Percentiles rank a stretch among this genome's conserved stretches.
These are phyloP conservation scores for Fusarium concolor DNA, from an alignment of 2,329 filamentous ascomycete species.

Conservation along the genomic window DNA sequence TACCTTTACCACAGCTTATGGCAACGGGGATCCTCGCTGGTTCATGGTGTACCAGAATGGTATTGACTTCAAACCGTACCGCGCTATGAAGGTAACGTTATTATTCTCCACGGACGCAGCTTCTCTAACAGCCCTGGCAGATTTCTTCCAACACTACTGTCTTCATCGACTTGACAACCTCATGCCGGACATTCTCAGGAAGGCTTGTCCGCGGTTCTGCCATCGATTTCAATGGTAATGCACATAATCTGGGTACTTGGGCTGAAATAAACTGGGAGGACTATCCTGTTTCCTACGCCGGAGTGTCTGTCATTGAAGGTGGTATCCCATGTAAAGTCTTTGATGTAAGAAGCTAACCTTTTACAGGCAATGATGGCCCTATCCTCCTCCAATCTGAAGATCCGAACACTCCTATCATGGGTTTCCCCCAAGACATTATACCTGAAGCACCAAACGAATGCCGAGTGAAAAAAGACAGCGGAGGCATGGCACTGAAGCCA, in stretches of 20 bases:
- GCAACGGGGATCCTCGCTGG: slow-evolving; percentile 18
- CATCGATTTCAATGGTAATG: slow-evolving; percentile 23
- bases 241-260: slow-evolving; percentile 40
- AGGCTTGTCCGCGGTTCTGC: slow-evolving; percentile 34
- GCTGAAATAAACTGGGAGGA: slow-evolving; percentile 30
- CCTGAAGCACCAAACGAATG: slow-evolving; percentile 22
- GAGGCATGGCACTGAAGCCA: slow-evolving; percentile 25
- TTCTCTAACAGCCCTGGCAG: slow-evolving; percentile 1
- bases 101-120: neutral
- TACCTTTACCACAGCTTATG: slow-evolving; percentile 10
- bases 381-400: slow-evolving; percentile 31
- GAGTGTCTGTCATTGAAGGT: slow-evolving; percentile 40
- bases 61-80: slow-evolving; percentile 38
- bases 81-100: slow-evolving; percentile 27
- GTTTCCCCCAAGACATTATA: slow-evolving; percentile 25
- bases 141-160: slow-evolving; percentile 31
- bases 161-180: slow-evolving; percentile 27
- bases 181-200: slow-evolving; percentile 28
- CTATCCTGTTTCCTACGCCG: slow-evolving; percentile 31
- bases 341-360: neutral
- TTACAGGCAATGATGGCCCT: slow-evolving; percentile 33
- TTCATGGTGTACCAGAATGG: slow-evolving; percentile 40
- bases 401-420: slow-evolving; percentile 11
- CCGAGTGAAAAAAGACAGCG: slow-evolving; percentile 21
- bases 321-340: too few relatives aligned